A percentile compares a stretch with the other conserved stretches of the same genome.
Conservation (phyloP, 2,329 filamentous ascomycete genomes). For the Sclerotinia trifoliorum region DNA sequence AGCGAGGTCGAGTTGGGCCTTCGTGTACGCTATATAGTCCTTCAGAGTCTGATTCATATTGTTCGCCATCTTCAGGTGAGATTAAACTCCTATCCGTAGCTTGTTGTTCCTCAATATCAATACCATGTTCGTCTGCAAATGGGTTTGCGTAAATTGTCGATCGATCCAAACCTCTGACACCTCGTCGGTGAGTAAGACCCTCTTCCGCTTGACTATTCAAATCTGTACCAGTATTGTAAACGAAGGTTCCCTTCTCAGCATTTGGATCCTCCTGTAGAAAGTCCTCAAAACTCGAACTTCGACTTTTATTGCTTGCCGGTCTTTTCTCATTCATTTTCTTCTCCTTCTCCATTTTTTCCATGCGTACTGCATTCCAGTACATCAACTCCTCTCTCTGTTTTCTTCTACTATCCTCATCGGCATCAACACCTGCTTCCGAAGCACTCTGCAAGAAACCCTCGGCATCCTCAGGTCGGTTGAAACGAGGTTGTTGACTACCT, state of each 20-base stretch:
- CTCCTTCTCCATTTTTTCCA: slow-evolving; percentile 49
- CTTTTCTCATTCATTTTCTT: slow-evolving; percentile 30
- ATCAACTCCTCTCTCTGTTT: slow-evolving; percentile 63
- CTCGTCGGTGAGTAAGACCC: slow-evolving; percentile 47
- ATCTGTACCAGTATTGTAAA: slow-evolving; percentile 58
- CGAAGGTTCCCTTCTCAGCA: slow-evolving; percentile 55
- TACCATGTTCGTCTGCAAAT: slow-evolving; percentile 47
- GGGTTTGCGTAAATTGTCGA: slow-evolving; percentile 55
- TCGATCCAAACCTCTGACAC: slow-evolving; percentile 47
- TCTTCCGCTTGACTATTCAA: slow-evolving; percentile 42
- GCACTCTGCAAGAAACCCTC: slow-evolving; percentile 59
- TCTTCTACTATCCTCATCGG: slow-evolving; percentile 60
- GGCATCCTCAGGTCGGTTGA: slow-evolving; percentile 66
- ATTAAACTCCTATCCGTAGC: slow-evolving; percentile 41
- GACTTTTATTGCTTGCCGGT: slow-evolving; percentile 35
- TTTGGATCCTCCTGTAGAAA: slow-evolving; percentile 52
- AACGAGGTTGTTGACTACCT: slow-evolving; percentile 48
- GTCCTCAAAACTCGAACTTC: slow-evolving; percentile 52
- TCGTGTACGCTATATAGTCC: slow-evolving; percentile 39
- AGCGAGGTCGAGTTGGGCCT: slow-evolving; percentile 24
- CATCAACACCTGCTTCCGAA: slow-evolving; percentile 53
- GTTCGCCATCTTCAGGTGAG: slow-evolving; percentile 31
- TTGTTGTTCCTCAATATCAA: slow-evolving; percentile 46
- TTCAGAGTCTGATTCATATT: slow-evolving; percentile 59
- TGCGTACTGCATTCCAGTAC: slow-evolving; percentile 61